phyloP scores from a whole-genome alignment of 2,329 filamentous ascomycete genomes.

The Calonectria honghensis region DNA sequence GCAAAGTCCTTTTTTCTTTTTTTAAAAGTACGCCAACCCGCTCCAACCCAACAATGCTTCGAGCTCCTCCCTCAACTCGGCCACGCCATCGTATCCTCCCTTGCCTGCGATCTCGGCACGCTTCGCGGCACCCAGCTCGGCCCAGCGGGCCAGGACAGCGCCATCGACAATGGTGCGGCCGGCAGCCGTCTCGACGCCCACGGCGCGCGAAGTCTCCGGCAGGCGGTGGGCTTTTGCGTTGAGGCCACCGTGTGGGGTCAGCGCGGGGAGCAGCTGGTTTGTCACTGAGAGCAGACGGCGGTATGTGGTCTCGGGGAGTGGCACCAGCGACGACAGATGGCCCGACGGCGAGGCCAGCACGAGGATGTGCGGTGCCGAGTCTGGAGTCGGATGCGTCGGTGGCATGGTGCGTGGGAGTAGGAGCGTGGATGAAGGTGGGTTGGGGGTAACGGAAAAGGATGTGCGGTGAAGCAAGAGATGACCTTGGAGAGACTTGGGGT shows the following conservation, averaged over 20 bases:
- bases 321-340: slow-evolving; percentile 83
- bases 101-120: slow-evolving; percentile 83
- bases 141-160: slow-evolving; percentile 82
- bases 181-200: slow-evolving; percentile 75
- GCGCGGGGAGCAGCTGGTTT: slow-evolving; percentile 84
- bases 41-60: slow-evolving; percentile 77
- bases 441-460: slow-evolving; percentile 89
- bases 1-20: background rate
- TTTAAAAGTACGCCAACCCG: slow-evolving; percentile 75
- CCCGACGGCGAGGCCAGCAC: slow-evolving; percentile 86
- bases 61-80: slow-evolving; percentile 82
- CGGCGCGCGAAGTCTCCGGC: slow-evolving; percentile 64
- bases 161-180: slow-evolving; percentile 86
- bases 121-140: slow-evolving; percentile 83
- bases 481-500: slow-evolving; percentile 94
- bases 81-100: slow-evolving; percentile 79
- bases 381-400: slow-evolving; percentile 60
- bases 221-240: slow-evolving; percentile 88
- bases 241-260: slow-evolving; percentile 85
- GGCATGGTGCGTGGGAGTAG: slow-evolving; percentile 81
- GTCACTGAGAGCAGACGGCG: slow-evolving; percentile 88
- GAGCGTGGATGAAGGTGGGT: slow-evolving; percentile 83
- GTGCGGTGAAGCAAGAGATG: slow-evolving; percentile 90
- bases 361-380: slow-evolving; percentile 66
- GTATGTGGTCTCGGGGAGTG: slow-evolving; percentile 87